Percentiles rank a stretch among this genome's conserved stretches.
phyloP scores from a whole-genome alignment of 495 filamentous ascomycete species.

The Gamarada debralockiae region DNA sequence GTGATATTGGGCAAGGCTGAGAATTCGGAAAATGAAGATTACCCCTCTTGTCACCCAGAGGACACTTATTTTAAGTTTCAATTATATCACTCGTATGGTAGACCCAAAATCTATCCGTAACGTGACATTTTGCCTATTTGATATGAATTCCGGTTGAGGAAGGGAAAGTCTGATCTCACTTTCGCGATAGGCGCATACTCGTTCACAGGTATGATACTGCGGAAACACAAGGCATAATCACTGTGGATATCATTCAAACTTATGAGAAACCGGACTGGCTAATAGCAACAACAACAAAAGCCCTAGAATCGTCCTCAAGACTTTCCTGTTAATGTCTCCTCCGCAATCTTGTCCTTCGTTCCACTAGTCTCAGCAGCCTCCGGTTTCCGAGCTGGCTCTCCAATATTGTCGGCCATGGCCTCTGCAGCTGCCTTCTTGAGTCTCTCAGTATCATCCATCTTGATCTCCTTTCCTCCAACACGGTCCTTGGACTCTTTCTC shows the following conservation, averaged over 20 bases:
- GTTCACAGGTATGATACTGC: too few species aligned
- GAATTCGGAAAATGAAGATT: too few species aligned
- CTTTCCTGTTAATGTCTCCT: conserved; percentile 37
- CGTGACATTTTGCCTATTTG: too few species aligned
- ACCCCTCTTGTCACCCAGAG: too few species aligned
- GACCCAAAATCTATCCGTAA: too few species aligned
- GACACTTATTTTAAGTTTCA: too few species aligned
- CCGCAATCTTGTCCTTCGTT: conserved; percentile 40
- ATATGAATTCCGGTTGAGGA: too few species aligned
- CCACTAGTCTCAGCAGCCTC: conserved; percentile 33
- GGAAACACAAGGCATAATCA: neutral
- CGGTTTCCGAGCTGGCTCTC: conserved; percentile 23
- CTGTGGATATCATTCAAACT: neutral
- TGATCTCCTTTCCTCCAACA: conserved; percentile 38
- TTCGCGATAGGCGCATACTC: too few species aligned
- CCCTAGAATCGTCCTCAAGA: conserved; percentile 12
- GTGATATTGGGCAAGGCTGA: too few species aligned
- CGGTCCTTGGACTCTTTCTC: conserved; percentile 72
- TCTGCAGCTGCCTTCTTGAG: conserved; percentile 69
- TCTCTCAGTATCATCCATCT: conserved; percentile 62
- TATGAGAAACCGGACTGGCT: neutral
- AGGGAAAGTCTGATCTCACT: too few species aligned
- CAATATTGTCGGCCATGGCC: conserved; percentile 50
- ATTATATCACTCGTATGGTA: too few species aligned
- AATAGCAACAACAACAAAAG: neutral